A percentile compares a stretch with the other conserved stretches of the same genome.
These are phyloP conservation scores for Coriaria nepalensis DNA, from an alignment of 306 rosid species.

Conservation along the genomic window DNA sequence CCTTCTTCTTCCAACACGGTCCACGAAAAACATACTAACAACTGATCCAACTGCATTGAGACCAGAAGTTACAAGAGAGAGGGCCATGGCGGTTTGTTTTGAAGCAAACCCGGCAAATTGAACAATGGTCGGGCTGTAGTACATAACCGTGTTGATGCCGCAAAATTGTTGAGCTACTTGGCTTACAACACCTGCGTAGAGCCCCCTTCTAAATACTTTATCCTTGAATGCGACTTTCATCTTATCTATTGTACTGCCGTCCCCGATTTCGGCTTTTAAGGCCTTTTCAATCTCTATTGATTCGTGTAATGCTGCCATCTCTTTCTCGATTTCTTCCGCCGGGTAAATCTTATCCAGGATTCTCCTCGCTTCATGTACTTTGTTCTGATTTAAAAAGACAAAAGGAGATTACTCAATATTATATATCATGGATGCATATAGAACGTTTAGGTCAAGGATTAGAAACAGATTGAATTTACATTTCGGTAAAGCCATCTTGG, in stretches of 20 bases:
- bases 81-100: constrained; percentile 59
- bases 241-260: constrained; percentile 23
- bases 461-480: constrained; percentile 18
- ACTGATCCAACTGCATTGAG: constrained; percentile 55
- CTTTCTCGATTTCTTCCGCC: constrained; percentile 39
- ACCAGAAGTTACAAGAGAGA: constrained; percentile 68
- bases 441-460: too few species aligned
- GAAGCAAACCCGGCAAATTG: constrained; percentile 81
- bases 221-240: constrained; percentile 30
- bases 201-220: constrained; percentile 50
- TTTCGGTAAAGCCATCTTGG: constrained; percentile 76
- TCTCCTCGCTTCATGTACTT: constrained; percentile 39
- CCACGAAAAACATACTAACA: constrained; percentile 47
- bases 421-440: too few species aligned
- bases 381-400: constrained; percentile 22
- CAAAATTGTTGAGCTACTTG: constrained; percentile 82
- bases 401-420: neutral
- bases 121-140: constrained; percentile 80
- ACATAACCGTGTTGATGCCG: constrained; percentile 83
- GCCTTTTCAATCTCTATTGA: constrained; percentile 46
- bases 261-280: constrained; percentile 32
- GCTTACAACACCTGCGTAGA: constrained; percentile 52
- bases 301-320: constrained; percentile 42
- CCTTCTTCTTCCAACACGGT: constrained; percentile 55
- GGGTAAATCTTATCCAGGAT: constrained; percentile 40